phyloP scores from a whole-genome alignment of 768 basidiomycete genomes.

The Strobilomyces echinocephalus region DNA sequence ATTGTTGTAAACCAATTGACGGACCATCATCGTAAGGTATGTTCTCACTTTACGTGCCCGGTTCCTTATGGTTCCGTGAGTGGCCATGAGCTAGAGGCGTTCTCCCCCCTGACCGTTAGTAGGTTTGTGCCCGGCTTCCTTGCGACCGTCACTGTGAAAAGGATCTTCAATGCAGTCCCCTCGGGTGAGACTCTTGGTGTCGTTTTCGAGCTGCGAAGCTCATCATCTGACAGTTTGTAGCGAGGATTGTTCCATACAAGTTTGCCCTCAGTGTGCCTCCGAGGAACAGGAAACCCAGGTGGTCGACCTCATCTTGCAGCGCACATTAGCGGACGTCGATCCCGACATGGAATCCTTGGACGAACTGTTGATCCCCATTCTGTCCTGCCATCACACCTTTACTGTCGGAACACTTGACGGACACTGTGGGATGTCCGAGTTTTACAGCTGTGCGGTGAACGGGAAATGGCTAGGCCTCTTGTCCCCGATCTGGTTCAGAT shows the following conservation, averaged over 20 bases:
- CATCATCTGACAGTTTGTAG: slow-evolving; percentile 50
- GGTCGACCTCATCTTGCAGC: slow-evolving; percentile 59
- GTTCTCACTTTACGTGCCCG: slow-evolving; percentile 51
- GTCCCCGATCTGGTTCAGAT: slow-evolving; percentile 36
- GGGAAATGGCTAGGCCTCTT: slow-evolving; percentile 42
- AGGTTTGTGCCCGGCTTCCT: slow-evolving; percentile 64
- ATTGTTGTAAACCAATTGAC: not conserved
- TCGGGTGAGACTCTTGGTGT: slow-evolving; percentile 42
- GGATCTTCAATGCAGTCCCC: slow-evolving; percentile 55
- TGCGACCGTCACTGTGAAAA: slow-evolving; percentile 53
- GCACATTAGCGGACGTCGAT: slow-evolving; percentile 46
- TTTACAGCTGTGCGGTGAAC: slow-evolving; percentile 37
- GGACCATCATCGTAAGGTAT: slow-evolving; percentile 35
- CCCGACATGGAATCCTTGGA: slow-evolving; percentile 37
- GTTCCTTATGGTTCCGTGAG: slow-evolving; percentile 68
- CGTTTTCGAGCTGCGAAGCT: not conserved
- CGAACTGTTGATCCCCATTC: slow-evolving; percentile 56
- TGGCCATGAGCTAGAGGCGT: not conserved
- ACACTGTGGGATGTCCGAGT: slow-evolving; percentile 44
- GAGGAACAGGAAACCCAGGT: slow-evolving; percentile 35
- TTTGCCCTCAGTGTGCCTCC: slow-evolving; percentile 49
- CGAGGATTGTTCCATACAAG: slow-evolving; percentile 53
- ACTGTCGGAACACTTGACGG: slow-evolving; percentile 75
- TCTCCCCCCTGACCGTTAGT: not conserved
- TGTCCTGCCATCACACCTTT: slow-evolving; percentile 58